Evolutionary conservation across 169 alveolate species (phyloP).

Genomic region (Cryptosporidium meleagridis): DNA sequence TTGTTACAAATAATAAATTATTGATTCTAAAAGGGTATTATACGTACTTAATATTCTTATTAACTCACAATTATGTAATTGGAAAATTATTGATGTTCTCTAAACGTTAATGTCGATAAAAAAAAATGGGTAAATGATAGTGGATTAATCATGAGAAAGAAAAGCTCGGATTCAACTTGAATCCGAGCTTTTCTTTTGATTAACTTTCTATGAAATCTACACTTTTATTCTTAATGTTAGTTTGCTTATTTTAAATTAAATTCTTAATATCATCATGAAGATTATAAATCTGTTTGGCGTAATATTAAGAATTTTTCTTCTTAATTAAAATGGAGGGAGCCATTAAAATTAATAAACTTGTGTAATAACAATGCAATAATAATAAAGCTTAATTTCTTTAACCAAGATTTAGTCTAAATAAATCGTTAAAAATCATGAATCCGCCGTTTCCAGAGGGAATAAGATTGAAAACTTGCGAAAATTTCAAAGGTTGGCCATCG

Average conservation of each 20-base stretch:
- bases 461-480: slow-evolving; percentile 83
- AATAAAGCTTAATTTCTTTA: slow-evolving; percentile 22
- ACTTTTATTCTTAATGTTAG: neutral
- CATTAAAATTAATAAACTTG: neutral
- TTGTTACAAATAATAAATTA: neutral
- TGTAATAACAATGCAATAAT: no score
- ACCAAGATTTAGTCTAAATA: slow-evolving; percentile 85
- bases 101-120: neutral
- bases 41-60: neutral
- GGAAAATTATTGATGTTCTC: neutral
- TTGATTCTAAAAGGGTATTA: neutral
- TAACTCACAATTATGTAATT: neutral
- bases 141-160: no score
- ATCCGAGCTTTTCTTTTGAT: neutral
- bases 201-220: neutral
- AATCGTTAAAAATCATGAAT: slow-evolving; percentile 82
- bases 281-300: no score
- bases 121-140: neutral
- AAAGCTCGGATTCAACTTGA: neutral
- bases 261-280: neutral
- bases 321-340: no score
- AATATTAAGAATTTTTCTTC: neutral
- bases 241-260: no score
- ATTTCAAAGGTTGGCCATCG: slow-evolving; percentile 84
- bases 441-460: slow-evolving; percentile 84